Evolutionary conservation across 306 rosid genomes (phyloP).

Genomic region (Geum urbanum): DNA sequence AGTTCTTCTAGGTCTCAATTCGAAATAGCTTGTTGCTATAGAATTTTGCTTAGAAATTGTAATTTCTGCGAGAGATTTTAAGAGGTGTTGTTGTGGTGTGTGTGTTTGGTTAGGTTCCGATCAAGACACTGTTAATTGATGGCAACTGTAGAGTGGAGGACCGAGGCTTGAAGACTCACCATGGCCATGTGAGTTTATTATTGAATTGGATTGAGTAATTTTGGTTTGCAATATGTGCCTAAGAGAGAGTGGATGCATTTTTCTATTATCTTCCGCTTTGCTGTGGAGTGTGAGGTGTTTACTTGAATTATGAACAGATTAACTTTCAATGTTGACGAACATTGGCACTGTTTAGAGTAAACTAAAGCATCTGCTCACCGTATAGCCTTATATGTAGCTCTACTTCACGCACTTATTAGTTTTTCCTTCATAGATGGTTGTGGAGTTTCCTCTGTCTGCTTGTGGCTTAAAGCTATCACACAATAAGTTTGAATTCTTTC

Average conservation of each 20-base stretch:
- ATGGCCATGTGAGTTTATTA: conserved; percentile 80
- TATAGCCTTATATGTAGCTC: too few species aligned
- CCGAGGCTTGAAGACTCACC: conserved; percentile 98
- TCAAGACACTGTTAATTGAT: conserved; percentile 79
- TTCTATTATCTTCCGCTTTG: neutral
- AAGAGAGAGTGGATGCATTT: neutral
- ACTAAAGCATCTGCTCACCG: neutral
- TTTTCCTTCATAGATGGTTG: neutral
- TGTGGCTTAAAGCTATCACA: neutral
- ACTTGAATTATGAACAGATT: neutral
- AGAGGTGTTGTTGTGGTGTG: conserved; percentile 7
- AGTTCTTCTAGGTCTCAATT: neutral
- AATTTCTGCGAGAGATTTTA: conserved; percentile 9
- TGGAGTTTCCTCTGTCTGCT: neutral
- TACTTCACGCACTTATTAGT: neutral
- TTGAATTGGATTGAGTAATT: neutral
- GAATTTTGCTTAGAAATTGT: neutral
- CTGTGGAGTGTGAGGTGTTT: neutral
- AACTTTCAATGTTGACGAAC: neutral
- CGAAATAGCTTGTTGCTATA: neutral
- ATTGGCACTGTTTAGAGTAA: neutral
- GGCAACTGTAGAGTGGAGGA: conserved; percentile 99
- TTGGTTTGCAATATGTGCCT: neutral
- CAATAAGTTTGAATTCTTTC: neutral
- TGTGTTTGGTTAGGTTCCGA: conserved; percentile 66